Base-by-base conservation (phyloP, 2,329 filamentous ascomycete species). In the Rhynchosporium agropyri region DNA sequence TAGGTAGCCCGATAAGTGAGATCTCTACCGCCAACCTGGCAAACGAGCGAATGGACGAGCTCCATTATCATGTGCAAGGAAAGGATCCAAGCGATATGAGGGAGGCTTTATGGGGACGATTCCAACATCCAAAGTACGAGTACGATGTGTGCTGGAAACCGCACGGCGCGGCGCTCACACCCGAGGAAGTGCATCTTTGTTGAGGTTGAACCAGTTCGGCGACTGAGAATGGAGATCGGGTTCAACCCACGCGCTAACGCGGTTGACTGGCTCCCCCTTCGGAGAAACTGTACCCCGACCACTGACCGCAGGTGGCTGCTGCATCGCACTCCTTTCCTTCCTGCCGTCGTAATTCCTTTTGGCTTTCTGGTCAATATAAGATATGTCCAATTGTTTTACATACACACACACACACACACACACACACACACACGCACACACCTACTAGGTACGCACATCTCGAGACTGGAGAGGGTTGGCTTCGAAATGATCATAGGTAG, bases 51-150 rank as follows among this genome's bases (percentile, higher is more conserved):
- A 42, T 42, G 13, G 51, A 57, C 28, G 28, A 62, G 38, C 56
- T 60, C 58, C 59, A 68, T 63, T 26, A 45, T 60, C 46, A 67
- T 67, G 65, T 65, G 63, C 67, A 67, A 61, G 67, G 66, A 65
- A 67, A 60, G 67, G 66, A 65, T 67, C 15, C 43, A 58, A 67
- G 62, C 59, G 60, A 65, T 56, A 63, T 55, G 64, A 65, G 49
- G 38, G 64, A 65, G 49, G 38, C 43, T 28, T 54, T 57, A 61
- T 31, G 33, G 58, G 51, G 61, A 45, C 46, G 54, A 60, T 58
- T 58, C 56, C 20, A 20, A 20, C 48, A 56, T 62, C 53, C 60
- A 63, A 20, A 20, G 20, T 20, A 20, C 20, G 20, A 20, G 20
- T 46, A 56, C 54, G 61, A 49, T 58, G 12, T 46, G 53, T 54